Evolutionary conservation across 139 green algal species (phyloP), one percentile per base, ranked within the genome.

Genomic region (Trebouxia sp.): DNA sequence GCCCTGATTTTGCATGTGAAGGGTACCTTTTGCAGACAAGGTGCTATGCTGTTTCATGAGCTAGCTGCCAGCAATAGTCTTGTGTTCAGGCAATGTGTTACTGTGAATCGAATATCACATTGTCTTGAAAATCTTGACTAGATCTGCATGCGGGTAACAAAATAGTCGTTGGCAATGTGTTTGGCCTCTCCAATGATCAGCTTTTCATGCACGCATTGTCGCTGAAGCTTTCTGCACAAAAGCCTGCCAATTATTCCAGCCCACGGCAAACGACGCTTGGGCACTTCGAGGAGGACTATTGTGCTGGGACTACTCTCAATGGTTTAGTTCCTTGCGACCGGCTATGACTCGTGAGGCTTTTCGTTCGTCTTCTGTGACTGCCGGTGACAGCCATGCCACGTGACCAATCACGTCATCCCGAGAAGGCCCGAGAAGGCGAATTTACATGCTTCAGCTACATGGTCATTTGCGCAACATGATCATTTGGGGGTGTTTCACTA

Each of bases 121-220:
- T 69, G 58, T 69, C 58, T 69, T 69, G 58, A 69, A 69, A 69
- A 69, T 28, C 58, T 69, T 69, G 58, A 69, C 58, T 69, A 69
- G 58, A 69, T 30, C 58, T 69, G 58, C 58, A 69, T 69, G 58
- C 42, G 58, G 58, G 42, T 37, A 69, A 30, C 42, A 30, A 69
- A 42, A 30, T 69, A 69, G 58, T 69, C 41, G 58, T 30, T 69
- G 58, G 58, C 58, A 69, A 69, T 69, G 58, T 69, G 58, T 30
- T 69, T 69, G 58, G 58, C 58, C 58, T 69, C 58, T 69, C 41
- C 58, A 69, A 69, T 69, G 58, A 69, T 69, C 58, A 69, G 30
- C 58, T 69, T 69, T 30, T 69, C 58, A 69, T 69, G 42, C 58
- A 69, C 42, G 30, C 58, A 42, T 69, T 69, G 41, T 69, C 42